phyloP scores from a whole-genome alignment of 805 yeast genomes.

The Ogataea wickerhamii region DNA sequence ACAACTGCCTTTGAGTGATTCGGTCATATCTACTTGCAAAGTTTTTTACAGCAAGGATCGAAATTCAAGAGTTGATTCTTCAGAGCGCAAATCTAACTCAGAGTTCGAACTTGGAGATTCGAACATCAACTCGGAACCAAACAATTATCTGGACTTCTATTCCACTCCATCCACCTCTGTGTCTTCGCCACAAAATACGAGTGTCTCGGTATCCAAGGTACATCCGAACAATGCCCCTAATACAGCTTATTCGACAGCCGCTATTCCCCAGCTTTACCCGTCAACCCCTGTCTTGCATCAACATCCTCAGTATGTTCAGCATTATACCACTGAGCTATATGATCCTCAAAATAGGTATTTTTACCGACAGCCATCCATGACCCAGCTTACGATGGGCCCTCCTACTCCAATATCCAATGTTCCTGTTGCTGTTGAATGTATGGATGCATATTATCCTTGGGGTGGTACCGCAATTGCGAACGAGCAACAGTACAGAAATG shows the following conservation, averaged over 20 bases:
- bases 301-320: neutral
- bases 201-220: conserved; percentile 8
- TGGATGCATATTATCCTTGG: neutral
- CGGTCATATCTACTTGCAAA: conserved; percentile 22
- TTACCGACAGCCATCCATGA: neutral
- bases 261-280: neutral
- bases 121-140: conserved; percentile 4
- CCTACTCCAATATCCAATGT: neutral
- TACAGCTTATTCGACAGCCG: neutral
- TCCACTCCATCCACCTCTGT: conserved; percentile 27
- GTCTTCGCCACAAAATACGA: conserved; percentile 22
- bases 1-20: conserved; percentile 29
- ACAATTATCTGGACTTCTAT: conserved; percentile 16
- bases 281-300: neutral
- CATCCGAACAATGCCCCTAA: conserved; percentile 8
- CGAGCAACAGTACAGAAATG: neutral
- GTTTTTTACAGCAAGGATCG: conserved; percentile 31
- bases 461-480: too few species aligned
- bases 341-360: conserved; percentile 1
- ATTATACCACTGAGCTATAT: neutral
- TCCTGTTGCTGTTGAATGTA: neutral
- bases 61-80: conserved; percentile 5
- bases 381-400: neutral
- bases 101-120: conserved; percentile 2
- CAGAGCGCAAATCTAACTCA: neutral